Base-by-base conservation (phyloP, 352 stramenopile species). In the Phytophthora quininea region DNA sequence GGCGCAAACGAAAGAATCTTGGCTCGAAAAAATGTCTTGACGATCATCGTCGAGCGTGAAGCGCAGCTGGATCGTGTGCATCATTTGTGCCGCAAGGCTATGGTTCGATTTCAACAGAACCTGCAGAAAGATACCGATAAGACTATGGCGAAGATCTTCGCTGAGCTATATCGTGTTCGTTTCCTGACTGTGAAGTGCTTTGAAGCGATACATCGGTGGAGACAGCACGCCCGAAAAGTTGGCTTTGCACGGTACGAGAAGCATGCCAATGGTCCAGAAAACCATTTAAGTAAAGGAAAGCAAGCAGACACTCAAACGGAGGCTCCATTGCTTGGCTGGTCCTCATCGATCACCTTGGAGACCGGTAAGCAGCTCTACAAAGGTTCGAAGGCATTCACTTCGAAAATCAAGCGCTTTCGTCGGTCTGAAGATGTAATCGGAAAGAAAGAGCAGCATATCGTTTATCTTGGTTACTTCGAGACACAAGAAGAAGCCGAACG, bases 151-250 rank as follows among this genome's bases (percentile, higher is more conserved):
- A 79, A 81, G 19, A 54, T 92, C 11, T 31, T 95, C 3, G 24
- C 42, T 0, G 77, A 88, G 32, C 64, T 95, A 30, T 90, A 86
- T 46, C 69, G 37, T 1, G 54, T 93, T 30, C 73, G 84, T 5
- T 86, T 91, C 40, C 53, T 89, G n/a, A 92, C 71, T 7, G 82
- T 95, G 0, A 87, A 85, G 57, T 80, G 93, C 8, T 53, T 93
- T 1, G 87, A 95, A 62, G 59, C 55, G 0, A 93, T 95, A 31
- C 77, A 91, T 37, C 43, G 43, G 14, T 95, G 87, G 87, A 70
- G 87, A 32, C 47, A 67, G 1, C 77, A 92, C 27, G 74, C 81
- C 2, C 73, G 80, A 32, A 76, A 74, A 47, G 62, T 83, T 31
- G 84, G 87, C 0, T 91, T 84, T 71, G 67, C 69, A 29, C 71